Percentiles rank a stretch among this genome's conserved stretches.
Conservation (phyloP, 345 rosid genomes). For the Acer saccharum region DNA sequence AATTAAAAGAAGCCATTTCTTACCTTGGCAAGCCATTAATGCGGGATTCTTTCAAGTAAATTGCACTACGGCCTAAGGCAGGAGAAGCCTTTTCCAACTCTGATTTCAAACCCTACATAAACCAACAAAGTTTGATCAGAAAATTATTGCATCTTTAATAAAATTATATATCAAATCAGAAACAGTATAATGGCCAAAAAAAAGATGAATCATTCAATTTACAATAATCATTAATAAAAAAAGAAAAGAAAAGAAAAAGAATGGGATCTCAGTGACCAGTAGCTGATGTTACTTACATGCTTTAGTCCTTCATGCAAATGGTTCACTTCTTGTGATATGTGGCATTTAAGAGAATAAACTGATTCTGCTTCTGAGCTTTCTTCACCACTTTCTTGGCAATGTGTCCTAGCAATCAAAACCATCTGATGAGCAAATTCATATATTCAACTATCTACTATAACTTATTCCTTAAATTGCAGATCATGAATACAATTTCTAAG, state of each 20-base stretch:
- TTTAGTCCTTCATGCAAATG: slow-evolving; percentile 97
- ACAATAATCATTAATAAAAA: not conserved
- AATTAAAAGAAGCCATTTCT: slow-evolving; percentile 15
- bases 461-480: not conserved
- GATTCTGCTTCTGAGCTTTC: slow-evolving; percentile 85
- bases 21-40: slow-evolving; percentile 88
- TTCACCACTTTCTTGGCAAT: slow-evolving; percentile 93
- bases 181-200: not conserved
- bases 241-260: too few relatives aligned
- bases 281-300: slow-evolving; percentile 61
- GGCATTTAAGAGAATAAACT: slow-evolving; percentile 91
- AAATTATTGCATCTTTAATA: not conserved
- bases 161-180: not conserved
- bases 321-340: slow-evolving; percentile 97
- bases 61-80: slow-evolving; percentile 77
- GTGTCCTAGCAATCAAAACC: slow-evolving; percentile 49
- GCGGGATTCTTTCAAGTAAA: slow-evolving; percentile 80
- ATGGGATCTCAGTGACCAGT: not conserved
- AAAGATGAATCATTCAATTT: not conserved
- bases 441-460: not conserved
- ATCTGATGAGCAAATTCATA: slow-evolving; percentile 10
- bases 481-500: not conserved
- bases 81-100: slow-evolving; percentile 96
- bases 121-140: slow-evolving; percentile 2
- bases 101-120: slow-evolving; percentile 79